These are phyloP conservation scores for Phytophthora chlamydospora DNA, from an alignment of 352 stramenopile genomes.

Conservation along the genomic window DNA sequence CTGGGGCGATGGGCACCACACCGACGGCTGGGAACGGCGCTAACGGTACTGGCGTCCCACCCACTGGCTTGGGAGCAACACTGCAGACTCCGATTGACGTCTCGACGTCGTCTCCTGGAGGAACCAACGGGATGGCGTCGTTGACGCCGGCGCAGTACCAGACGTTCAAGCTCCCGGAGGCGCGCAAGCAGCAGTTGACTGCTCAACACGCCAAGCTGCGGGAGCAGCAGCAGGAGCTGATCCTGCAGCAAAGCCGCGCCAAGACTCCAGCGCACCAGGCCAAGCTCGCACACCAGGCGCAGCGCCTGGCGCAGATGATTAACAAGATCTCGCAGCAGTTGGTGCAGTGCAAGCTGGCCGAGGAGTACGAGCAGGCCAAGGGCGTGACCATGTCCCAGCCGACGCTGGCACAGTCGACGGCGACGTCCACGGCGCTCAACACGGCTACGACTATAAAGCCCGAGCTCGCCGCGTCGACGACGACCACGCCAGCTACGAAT, in stretches of 20 bases:
- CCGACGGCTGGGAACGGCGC: background rate
- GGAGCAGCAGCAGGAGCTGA: slow-evolving; percentile 82
- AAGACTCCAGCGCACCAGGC: slow-evolving; percentile 75
- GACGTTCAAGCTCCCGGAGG: slow-evolving; percentile 73
- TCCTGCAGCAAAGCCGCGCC: slow-evolving; percentile 71
- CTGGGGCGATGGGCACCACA: slow-evolving; percentile 12
- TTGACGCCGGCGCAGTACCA: slow-evolving; percentile 76
- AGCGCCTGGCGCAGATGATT: slow-evolving; percentile 82
- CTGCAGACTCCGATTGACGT: slow-evolving; percentile 62
- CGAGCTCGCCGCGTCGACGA: slow-evolving; percentile 22
- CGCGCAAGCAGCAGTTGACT: slow-evolving; percentile 71
- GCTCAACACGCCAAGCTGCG: slow-evolving; percentile 74
- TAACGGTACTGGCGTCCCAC: slow-evolving; percentile 19
- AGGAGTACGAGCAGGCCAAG: slow-evolving; percentile 81
- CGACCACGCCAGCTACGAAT: slow-evolving; percentile 23
- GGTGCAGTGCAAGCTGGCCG: slow-evolving; percentile 80
- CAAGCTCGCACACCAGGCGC: slow-evolving; percentile 76
- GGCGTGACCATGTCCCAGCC: slow-evolving; percentile 40
- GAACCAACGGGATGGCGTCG: slow-evolving; percentile 36
- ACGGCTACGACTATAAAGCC: slow-evolving; percentile 45
- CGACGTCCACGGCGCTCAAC: slow-evolving; percentile 40
- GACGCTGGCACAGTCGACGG: slow-evolving; percentile 26
- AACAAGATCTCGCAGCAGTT: slow-evolving; percentile 89
- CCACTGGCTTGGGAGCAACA: slow-evolving; percentile 38
- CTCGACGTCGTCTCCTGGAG: slow-evolving; percentile 36